Conservation (phyloP, 1,284 basidiomycete species). For the Thecaphora thlaspeos region DNA sequence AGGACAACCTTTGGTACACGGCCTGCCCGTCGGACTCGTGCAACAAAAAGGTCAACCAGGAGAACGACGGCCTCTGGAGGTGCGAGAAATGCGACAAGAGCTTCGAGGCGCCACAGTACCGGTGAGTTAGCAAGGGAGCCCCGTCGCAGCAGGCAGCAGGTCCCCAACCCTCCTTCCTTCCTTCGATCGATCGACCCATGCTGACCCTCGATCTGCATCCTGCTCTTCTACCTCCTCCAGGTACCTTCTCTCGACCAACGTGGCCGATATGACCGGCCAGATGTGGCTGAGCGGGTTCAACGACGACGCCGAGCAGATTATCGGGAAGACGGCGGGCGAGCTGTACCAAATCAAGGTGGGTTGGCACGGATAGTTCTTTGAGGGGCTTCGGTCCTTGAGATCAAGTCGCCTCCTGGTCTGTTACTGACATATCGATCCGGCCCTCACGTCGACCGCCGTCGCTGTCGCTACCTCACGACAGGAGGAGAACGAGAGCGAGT, state of each 20-base stretch:
- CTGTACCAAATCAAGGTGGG: slow-evolving; percentile 70
- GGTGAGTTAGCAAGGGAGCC: too few species aligned
- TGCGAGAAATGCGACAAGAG: slow-evolving; percentile 90
- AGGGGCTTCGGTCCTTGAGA: too few species aligned
- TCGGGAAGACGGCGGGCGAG: slow-evolving; percentile 75
- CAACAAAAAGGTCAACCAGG: slow-evolving; percentile 84
- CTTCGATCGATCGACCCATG: too few species aligned
- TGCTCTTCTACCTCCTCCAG: slow-evolving; percentile 59
- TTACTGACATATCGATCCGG: too few species aligned
- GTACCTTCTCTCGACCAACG: slow-evolving; percentile 84
- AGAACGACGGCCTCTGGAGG: slow-evolving; percentile 69
- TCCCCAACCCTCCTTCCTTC: too few species aligned
- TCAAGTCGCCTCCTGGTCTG: too few species aligned
- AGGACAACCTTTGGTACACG: slow-evolving; percentile 83
- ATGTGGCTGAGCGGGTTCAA: slow-evolving; percentile 96
- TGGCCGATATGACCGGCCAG: slow-evolving; percentile 83
- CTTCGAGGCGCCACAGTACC: slow-evolving; percentile 73
- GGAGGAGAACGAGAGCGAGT: slow-evolving; percentile 69
- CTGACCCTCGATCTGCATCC: too few species aligned
- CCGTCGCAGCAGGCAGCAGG: too few species aligned
- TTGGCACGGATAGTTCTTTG: too few species aligned
- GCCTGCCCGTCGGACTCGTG: slow-evolving; percentile 81
- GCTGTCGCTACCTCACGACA: too few species aligned
- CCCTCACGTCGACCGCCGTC: too few species aligned
- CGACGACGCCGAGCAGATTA: slow-evolving; percentile 76